phyloP scores from a whole-genome alignment of 139 green algal genomes.

The Auxenochlorella pyrenoidosa region DNA sequence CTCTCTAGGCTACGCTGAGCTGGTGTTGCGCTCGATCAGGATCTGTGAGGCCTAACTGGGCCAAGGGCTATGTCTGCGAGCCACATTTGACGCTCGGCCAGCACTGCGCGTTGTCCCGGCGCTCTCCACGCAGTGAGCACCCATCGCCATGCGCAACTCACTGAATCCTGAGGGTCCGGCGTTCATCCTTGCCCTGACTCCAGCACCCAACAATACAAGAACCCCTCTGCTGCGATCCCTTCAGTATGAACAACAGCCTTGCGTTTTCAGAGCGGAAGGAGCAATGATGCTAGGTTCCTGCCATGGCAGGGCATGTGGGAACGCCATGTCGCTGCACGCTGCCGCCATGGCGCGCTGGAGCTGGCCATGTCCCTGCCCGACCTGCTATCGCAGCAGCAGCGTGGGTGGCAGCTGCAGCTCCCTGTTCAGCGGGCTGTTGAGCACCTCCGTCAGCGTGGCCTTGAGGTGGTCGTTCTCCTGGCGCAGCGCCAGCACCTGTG shows the following conservation, averaged over 20 bases:
- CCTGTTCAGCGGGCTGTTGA: constrained; percentile 18
- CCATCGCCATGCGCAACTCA: constrained; percentile 13
- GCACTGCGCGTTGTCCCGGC: too few species aligned
- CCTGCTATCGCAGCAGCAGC: constrained; percentile 7
- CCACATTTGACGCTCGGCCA: background rate
- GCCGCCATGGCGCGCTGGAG: background rate
- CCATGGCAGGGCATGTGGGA: too few species aligned
- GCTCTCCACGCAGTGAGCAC: background rate
- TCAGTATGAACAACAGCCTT: too few species aligned
- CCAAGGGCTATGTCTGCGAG: background rate
- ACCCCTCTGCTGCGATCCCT: too few species aligned
- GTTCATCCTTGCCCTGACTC: constrained; percentile 25
- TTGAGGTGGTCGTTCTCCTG: constrained; percentile 29
- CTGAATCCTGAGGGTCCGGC: constrained; percentile 41
- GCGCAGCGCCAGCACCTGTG: constrained; percentile 29
- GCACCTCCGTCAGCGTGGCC: background rate
- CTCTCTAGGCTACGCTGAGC: background rate
- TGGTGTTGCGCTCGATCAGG: too few species aligned
- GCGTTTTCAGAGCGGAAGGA: too few species aligned
- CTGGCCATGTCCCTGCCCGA: background rate
- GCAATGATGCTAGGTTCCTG: too few species aligned
- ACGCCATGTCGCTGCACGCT: background rate
- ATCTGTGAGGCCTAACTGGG: background rate
- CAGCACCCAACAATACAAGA: too few species aligned
- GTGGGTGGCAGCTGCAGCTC: constrained; percentile 33